Percentiles rank a stretch among this genome's conserved stretches.
phyloP scores from a whole-genome alignment of 2,329 filamentous ascomycete genomes.

The Conoideocrella luteorostrata region DNA sequence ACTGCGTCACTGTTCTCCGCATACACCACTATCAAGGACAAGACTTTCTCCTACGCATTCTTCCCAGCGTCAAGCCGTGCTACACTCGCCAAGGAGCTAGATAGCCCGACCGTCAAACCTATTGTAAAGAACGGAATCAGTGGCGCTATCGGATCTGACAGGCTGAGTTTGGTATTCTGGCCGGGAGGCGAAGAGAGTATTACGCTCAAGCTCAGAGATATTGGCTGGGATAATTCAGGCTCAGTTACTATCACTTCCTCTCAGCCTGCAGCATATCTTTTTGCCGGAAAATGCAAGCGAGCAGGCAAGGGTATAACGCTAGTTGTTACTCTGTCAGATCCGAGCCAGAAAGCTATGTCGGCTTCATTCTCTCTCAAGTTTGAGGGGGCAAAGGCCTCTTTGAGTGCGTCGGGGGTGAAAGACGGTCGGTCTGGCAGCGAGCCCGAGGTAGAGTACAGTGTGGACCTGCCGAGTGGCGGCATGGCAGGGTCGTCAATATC shows the following conservation, averaged over 20 bases:
- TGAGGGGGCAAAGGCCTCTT: background rate
- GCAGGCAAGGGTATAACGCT: constrained; percentile 5
- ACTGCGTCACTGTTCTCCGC: constrained; percentile 17
- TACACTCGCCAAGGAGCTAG: constrained; percentile 9
- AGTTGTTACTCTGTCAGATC: constrained; percentile 13
- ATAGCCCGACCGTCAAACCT: constrained; percentile 10
- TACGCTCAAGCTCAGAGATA: constrained; percentile 8
- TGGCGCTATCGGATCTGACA: constrained; percentile 10
- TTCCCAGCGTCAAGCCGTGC: constrained; percentile 12
- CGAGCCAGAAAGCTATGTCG: constrained; percentile 18
- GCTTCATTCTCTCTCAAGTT: constrained; percentile 10
- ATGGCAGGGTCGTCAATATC: too few species aligned
- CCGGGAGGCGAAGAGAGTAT: constrained; percentile 13
- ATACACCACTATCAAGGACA: constrained; percentile 10
- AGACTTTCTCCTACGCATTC: constrained; percentile 12
- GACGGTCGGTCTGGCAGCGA: background rate
- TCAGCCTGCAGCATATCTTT: constrained; percentile 13
- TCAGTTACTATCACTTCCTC: constrained; percentile 12
- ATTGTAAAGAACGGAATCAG: constrained; percentile 13
- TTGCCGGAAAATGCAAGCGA: constrained; percentile 6
- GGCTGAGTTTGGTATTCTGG: constrained; percentile 17
- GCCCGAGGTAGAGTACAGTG: too few species aligned
- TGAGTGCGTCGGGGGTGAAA: constrained; percentile 1
- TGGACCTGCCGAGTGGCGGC: too few species aligned
- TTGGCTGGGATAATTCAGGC: constrained; percentile 14